Evolutionary conservation across 805 yeast genomes (phyloP), one percentile per base, ranked within the genome.

Genomic region (Debaryomyces tyrocola): DNA sequence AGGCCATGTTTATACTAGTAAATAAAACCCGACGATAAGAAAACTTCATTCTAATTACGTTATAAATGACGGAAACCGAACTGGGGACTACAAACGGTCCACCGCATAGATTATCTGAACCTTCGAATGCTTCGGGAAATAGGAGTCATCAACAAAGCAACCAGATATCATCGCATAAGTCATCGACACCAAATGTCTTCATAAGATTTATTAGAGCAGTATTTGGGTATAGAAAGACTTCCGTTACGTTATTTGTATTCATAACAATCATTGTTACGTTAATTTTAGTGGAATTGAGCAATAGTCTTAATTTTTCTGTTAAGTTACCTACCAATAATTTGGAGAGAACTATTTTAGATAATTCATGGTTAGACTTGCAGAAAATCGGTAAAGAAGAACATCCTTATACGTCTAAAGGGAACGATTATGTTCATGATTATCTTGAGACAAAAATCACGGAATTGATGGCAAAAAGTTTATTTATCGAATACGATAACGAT

Each of bases 401-500:
- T 66, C 90, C 97, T 0, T 91, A 86, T 64, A 80, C 82, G 20
- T 84, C 96, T 0, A 80, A 72, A 47, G 87, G 84, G 11, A 90
- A 89, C 64, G 92, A 85, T 62, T 72, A 70, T 27, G 90, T 90
- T 11, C 92, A 86, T 62, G 84, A 82, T 52, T 87, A 83, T 57
- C 62, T 91, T 36, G 63, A 67, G 41, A 50, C 62, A 4, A 71
- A 82, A 50, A 77, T 79, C 3, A 53, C 57, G 8, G 48, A 59
- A 4, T 54, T 80, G 3, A 63, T 75, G 7, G 41, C 43, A 4
- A 53, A 54, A 18, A 56, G 55, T 7, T n/a, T 6, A 4, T 73
- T 69, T 51, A 60, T 70, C 28, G 74, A 73, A 55, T 52, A 57
- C 56, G 67, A 69, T 51, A 66, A 73, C 54, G 74, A 73, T 51